These are phyloP conservation scores for Leptographium wingfieldii DNA, from an alignment of 2,329 filamentous ascomycete species.

Conservation along the genomic window DNA sequence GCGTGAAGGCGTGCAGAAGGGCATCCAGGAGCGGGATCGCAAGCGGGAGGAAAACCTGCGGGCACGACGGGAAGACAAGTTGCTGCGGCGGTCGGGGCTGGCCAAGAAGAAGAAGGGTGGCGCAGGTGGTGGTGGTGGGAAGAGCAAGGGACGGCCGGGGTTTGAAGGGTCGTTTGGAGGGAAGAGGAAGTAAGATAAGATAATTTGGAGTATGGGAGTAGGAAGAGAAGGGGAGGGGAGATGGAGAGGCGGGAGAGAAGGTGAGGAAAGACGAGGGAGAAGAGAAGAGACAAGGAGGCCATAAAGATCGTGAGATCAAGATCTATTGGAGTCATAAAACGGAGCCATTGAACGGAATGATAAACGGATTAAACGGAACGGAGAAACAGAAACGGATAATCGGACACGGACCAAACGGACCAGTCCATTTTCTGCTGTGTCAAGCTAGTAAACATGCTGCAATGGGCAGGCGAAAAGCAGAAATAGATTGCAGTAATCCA, in stretches of 20 bases:
- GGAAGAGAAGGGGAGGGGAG: not conserved
- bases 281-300: not conserved
- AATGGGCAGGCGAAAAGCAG: not conserved
- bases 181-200: slow-evolving; percentile 27
- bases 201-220: too few relatives aligned
- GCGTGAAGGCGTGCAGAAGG: slow-evolving; percentile 57
- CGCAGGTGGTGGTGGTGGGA: slow-evolving; percentile 18
- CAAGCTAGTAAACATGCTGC: not conserved
- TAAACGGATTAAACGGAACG: not conserved
- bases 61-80: slow-evolving; percentile 63
- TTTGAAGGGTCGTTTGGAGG: slow-evolving; percentile 59
- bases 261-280: not conserved
- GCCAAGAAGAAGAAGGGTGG: slow-evolving; percentile 35
- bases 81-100: slow-evolving; percentile 37
- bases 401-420: too few relatives aligned
- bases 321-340: not conserved
- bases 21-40: slow-evolving; percentile 66
- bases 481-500: not conserved
- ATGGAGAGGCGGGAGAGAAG: not conserved
- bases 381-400: not conserved
- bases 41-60: slow-evolving; percentile 71
- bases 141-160: slow-evolving; percentile 39
- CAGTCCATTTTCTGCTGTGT: not conserved
- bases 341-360: not conserved
- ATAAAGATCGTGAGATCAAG: not conserved